Evolutionary conservation across 2,329 filamentous ascomycete species (phyloP).

Genomic region (Talaromyces piceae): DNA sequence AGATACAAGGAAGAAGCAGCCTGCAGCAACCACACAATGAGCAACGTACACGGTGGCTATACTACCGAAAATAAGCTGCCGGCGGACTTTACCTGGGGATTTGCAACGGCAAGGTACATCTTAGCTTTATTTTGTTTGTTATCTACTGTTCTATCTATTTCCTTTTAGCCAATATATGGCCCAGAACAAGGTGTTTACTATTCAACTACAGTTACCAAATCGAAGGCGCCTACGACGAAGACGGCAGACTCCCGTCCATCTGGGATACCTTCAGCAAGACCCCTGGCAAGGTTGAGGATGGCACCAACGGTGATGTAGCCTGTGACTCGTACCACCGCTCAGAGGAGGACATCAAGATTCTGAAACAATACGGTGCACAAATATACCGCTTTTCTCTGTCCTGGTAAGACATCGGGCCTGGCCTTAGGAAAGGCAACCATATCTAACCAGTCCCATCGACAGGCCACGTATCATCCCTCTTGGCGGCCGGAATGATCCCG

Average conservation of each 20-base stretch:
- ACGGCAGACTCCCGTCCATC: constrained; percentile 74
- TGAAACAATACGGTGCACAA: constrained; percentile 65
- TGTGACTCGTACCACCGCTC: constrained; percentile 84
- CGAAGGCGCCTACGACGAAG: constrained; percentile 66
- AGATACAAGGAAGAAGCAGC: not conserved
- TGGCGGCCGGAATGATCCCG: constrained; percentile 72
- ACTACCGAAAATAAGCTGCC: constrained; percentile 41
- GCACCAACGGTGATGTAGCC: constrained; percentile 64
- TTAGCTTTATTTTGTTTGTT: not conserved
- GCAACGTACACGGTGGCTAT: not conserved
- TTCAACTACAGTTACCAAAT: constrained; percentile 68
- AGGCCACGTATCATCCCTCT: constrained; percentile 71
- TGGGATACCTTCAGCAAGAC: constrained; percentile 85
- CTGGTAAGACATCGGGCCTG: constrained; percentile 39
- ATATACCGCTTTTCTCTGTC: constrained; percentile 80
- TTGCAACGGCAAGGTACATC: constrained; percentile 71
- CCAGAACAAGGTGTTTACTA: not conserved
- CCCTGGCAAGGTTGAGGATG: constrained; percentile 75
- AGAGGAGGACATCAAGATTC: constrained; percentile 65
- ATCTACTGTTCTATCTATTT: too few relatives aligned
- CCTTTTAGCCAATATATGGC: not conserved
- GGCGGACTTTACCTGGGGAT: constrained; percentile 69
- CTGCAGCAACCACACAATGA: not conserved
- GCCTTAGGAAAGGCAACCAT: not conserved
- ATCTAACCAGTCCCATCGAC: not conserved